phyloP scores from a whole-genome alignment of 1,284 basidiomycete genomes.

The Papiliotrema laurentii region DNA sequence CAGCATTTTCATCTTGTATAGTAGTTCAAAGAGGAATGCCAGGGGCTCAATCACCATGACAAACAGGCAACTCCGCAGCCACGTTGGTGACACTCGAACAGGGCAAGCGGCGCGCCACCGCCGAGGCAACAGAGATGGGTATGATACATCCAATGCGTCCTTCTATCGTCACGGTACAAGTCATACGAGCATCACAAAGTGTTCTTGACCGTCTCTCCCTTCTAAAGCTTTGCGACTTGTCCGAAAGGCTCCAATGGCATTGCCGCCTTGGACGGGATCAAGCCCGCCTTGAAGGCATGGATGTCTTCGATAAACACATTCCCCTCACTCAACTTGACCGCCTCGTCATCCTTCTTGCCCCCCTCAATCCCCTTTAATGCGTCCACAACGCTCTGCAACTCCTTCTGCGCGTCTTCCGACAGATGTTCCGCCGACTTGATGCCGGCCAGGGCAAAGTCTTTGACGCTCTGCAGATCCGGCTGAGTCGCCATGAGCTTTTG shows the following conservation, averaged over 20 bases:
- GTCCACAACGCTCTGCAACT: conserved; percentile 56
- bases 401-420: conserved; percentile 51
- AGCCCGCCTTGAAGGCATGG: conserved; percentile 63
- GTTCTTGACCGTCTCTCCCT: too few relatives aligned
- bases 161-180: too few relatives aligned
- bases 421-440: conserved; percentile 42
- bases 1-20: too few relatives aligned
- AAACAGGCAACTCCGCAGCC: too few relatives aligned
- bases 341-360: conserved; percentile 47
- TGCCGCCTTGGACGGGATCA: conserved; percentile 51
- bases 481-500: conserved; percentile 53
- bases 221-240: conserved; percentile 3
- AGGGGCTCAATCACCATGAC: too few relatives aligned
- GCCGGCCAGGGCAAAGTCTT: conserved; percentile 57
- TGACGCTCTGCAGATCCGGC: conserved; percentile 54
- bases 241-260: conserved; percentile 47
- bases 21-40: too few relatives aligned
- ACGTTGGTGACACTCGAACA: too few relatives aligned
- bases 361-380: conserved; percentile 52
- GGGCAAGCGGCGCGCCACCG: too few relatives aligned
- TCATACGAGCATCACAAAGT: too few relatives aligned
- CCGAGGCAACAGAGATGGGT: too few relatives aligned
- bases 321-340: conserved; percentile 50
- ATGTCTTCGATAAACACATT: conserved; percentile 66
- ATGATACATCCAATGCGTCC: too few relatives aligned